phyloP scores from a whole-genome alignment of 2,329 filamentous ascomycete species.

The Ceratocystis huliohia region DNA sequence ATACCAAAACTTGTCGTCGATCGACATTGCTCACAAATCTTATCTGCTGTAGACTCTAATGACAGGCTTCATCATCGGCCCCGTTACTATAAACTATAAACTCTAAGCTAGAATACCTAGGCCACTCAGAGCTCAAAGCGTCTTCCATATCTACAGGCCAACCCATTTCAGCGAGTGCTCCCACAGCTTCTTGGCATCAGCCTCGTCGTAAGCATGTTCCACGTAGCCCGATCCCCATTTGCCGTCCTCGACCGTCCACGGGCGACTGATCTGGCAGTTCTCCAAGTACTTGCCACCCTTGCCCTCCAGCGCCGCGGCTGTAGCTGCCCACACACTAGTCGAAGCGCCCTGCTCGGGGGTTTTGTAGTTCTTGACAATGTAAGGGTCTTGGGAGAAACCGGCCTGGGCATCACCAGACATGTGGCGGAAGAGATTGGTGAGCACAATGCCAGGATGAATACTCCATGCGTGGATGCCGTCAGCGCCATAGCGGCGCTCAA shows the following conservation, averaged over 20 bases:
- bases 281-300: conserved; percentile 5
- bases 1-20: neutral
- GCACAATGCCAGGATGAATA: conserved; percentile 23
- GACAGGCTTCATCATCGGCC: too few species aligned
- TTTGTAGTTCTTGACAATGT: neutral
- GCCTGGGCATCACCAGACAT: conserved; percentile 6
- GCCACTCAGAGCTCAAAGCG: too few species aligned
- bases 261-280: conserved; percentile 4
- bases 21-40: neutral
- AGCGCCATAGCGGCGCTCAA: conserved; percentile 19
- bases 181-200: conserved; percentile 23
- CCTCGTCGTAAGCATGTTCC: conserved; percentile 11
- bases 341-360: neutral
- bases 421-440: conserved; percentile 19
- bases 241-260: conserved; percentile 3
- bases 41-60: neutral
- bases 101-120: too few species aligned
- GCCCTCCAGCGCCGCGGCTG: neutral
- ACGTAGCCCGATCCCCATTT: neutral
- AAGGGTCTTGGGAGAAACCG: neutral
- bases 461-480: conserved; percentile 12
- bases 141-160: neutral
- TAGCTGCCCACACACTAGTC: neutral
- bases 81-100: too few species aligned
- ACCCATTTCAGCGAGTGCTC: conserved; percentile 20